A percentile compares a stretch with the other conserved stretches of the same genome.
Conservation (phyloP, 129 eudicot genomes). For the Arctium minus region DNA sequence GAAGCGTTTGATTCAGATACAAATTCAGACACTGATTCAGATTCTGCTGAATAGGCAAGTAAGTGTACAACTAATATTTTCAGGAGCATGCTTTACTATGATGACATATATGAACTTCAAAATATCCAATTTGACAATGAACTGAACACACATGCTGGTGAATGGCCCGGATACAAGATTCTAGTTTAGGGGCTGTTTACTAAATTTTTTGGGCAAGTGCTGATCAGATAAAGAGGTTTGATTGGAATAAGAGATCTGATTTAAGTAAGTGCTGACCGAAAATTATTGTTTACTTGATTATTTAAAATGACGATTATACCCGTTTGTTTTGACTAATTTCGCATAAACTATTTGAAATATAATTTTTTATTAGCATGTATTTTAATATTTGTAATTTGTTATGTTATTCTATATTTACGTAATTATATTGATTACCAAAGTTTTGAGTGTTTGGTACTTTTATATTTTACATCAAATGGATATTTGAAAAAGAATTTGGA, state of each 20-base stretch:
- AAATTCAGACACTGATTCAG: constrained; percentile 12
- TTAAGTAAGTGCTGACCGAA: background rate
- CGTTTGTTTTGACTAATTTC: no score
- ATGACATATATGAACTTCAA: background rate
- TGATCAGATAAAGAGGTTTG: no score
- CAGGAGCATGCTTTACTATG: background rate
- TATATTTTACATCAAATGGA: no score
- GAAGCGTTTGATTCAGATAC: constrained; percentile 38
- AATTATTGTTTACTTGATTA: background rate
- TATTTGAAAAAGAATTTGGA: no score
- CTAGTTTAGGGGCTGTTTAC: background rate
- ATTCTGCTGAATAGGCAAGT: constrained; percentile 7
- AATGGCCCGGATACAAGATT: background rate
- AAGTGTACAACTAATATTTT: background rate
- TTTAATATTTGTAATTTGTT: no score
- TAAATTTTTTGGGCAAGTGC: no score
- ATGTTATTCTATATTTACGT: no score
- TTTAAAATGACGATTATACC: background rate
- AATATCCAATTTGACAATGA: background rate
- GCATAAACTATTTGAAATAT: background rate
- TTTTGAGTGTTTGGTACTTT: background rate
- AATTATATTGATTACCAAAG: no score
- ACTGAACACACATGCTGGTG: background rate
- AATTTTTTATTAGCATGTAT: no score
- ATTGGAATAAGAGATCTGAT: background rate